phyloP scores from a whole-genome alignment of 331 rosid species.

The Ulmus americana region DNA sequence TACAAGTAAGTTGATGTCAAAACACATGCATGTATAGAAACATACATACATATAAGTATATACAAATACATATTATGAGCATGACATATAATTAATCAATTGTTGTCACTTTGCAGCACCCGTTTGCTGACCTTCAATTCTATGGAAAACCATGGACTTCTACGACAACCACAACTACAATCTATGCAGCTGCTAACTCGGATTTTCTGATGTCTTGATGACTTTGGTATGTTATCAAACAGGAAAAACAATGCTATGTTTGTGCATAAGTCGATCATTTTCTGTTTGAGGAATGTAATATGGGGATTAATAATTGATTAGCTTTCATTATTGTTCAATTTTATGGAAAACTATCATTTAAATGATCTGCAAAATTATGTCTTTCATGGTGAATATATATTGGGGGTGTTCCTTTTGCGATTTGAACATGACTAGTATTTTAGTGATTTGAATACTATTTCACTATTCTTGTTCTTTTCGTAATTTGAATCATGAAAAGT shows the following conservation, averaged over 20 bases:
- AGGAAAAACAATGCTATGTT: constrained; percentile 5
- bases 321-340: not conserved
- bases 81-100: not conserved
- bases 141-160: constrained; percentile 28
- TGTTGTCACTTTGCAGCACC: constrained; percentile 44
- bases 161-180: constrained; percentile 18
- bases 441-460: too few species aligned
- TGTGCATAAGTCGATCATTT: not conserved
- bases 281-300: not conserved
- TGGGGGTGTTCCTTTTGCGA: not conserved
- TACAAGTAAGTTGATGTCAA: too few species aligned
- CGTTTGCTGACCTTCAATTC: constrained; percentile 40
- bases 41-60: not conserved
- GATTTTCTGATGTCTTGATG: not conserved
- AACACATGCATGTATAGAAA: not conserved
- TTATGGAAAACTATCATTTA: not conserved
- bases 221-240: not conserved
- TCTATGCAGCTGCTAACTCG: constrained; percentile 5
- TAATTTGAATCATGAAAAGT: too few species aligned
- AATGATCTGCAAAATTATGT: not conserved
- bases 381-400: not conserved
- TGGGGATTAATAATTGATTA: not conserved
- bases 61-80: not conserved
- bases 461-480: too few species aligned
- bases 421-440: too few species aligned